Percentiles rank a stretch among this genome's conserved stretches.
phyloP scores from a whole-genome alignment of 2,329 filamentous ascomycete genomes.

The Raffaelea arxii region DNA sequence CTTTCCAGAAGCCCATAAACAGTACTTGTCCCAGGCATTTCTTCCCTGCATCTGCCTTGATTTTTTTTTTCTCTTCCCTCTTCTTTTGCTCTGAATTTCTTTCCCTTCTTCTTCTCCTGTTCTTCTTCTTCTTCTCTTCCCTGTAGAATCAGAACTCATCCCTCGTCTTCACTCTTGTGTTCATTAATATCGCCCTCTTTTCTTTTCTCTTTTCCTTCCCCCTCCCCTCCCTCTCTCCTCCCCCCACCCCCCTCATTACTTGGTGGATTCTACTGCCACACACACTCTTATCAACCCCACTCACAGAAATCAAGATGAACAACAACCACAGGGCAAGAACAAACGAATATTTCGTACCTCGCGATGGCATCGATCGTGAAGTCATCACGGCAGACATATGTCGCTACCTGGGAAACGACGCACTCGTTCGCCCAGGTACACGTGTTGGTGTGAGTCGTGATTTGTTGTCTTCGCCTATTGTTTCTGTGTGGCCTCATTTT shows the following conservation, averaged over 20 bases:
- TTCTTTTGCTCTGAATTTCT: neutral
- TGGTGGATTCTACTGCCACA: neutral
- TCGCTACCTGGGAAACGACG: conserved; percentile 75
- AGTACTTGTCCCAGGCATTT: conserved; percentile 1
- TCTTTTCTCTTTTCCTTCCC: neutral
- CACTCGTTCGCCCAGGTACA: conserved; percentile 63
- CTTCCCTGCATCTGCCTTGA: conserved; percentile 5
- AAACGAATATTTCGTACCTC: conserved; percentile 73
- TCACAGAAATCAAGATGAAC: too few species aligned
- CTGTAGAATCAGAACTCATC: too few species aligned
- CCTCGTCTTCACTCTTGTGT: neutral
- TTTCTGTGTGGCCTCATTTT: neutral
- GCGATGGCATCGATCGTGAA: conserved; percentile 73
- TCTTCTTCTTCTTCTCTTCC: too few species aligned
- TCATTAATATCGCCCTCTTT: neutral
- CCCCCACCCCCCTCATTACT: too few species aligned
- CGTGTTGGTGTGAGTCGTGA: conserved; percentile 50
- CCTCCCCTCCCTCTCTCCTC: neutral
- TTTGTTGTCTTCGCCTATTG: neutral
- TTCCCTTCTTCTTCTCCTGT: neutral
- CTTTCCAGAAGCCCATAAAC: conserved; percentile 1
- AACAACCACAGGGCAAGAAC: conserved; percentile 32
- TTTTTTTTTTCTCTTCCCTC: conserved; percentile 1
- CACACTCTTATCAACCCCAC: neutral
- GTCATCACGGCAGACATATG: conserved; percentile 80